Base-by-base conservation (phyloP, 1,139 yeast species). In the Geotrichum fermentans region DNA sequence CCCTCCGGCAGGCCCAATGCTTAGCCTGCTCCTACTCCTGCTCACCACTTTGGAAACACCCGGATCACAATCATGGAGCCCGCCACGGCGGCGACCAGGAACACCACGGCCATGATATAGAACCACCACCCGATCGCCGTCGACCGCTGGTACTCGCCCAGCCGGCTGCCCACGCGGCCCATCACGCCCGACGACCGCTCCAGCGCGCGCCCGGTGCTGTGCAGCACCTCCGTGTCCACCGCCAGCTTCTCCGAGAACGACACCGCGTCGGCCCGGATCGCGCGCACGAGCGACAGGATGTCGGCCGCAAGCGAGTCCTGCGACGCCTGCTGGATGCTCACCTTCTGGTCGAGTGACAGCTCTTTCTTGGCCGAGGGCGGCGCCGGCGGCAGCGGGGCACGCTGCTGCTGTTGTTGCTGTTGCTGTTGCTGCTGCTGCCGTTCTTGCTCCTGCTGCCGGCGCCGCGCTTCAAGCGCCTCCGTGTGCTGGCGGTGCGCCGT, bases 231-330 rank as follows among this genome's bases (percentile, higher is more conserved):
- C 11, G 57, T 56, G 52, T 71, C 74, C 18, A 58, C 50, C 14
- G 63, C 59, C 20, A 71, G 57, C 55, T 68, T 74, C 16, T 61
- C 62, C 20, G 63, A 63, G 50, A 71, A 72, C 52, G 71, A 68
- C 58, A 70, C 65, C 36, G 79, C 80, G 51, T 67, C 72, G 40
- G 70, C 68, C 63, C 78, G 73, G 58, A 80, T 77, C n/a, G 69
- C 69, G 49, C 73, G 69, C 2, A 75, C 79, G 61, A 69, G 73
- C 34, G 65, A 69, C 24, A 79, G 70, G 58, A 80, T 75, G 68
- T 74, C 75, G 36, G 58, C 65, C 8, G 72, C 70, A 29, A 67
- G 68, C 29, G 64, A 72, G 16, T 64, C 73, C 53, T 77, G 82
- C 29, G 62, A 56, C 28, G 59, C 56, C 22, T 63, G 61, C 46